phyloP scores from a whole-genome alignment of 345 rosid species.

The Turnera subulata region DNA sequence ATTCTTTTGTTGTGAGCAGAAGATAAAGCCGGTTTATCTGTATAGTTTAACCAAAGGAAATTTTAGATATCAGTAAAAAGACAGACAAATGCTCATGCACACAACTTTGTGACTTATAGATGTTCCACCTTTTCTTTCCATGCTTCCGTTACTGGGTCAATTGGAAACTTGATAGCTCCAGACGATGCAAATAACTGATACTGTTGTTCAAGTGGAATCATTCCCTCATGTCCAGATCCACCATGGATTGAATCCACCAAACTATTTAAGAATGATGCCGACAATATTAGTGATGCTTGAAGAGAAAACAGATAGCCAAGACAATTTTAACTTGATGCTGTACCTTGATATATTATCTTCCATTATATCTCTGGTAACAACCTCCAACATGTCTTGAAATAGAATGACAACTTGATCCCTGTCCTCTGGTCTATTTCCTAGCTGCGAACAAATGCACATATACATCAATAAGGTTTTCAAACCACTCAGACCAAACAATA shows the following conservation, averaged over 20 bases:
- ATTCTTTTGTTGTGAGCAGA: constrained; percentile 94
- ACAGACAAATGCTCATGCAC: neutral
- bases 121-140: constrained; percentile 84
- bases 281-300: constrained; percentile 14
- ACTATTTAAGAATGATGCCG: constrained; percentile 33
- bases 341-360: constrained; percentile 71
- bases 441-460: constrained; percentile 43
- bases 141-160: constrained; percentile 70
- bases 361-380: constrained; percentile 82
- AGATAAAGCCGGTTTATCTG: constrained; percentile 75
- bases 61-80: neutral
- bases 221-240: constrained; percentile 68
- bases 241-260: constrained; percentile 68
- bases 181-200: constrained; percentile 79
- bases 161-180: constrained; percentile 90
- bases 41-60: neutral
- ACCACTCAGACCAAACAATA: neutral
- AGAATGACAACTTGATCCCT: constrained; percentile 85
- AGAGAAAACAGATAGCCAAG: neutral
- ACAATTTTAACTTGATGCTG: neutral
- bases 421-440: constrained; percentile 65
- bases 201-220: constrained; percentile 47
- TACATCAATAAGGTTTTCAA: constrained; percentile 11
- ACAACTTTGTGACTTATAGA: constrained; percentile 5
- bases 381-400: constrained; percentile 99